phyloP scores from a whole-genome alignment of 306 rosid species.

The barrel medic (Medicago truncatula) region MtrunA17r5.0-ANR NC_053047.1:33923501-33924000 shows the following conservation, averaged over 20 bases:
- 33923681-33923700: neutral
- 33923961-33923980: neutral
- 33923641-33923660: neutral
- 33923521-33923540: slow-evolving; percentile 21
- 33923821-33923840: slow-evolving; percentile 13
- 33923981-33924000: slow-evolving; percentile 7
- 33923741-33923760: neutral
- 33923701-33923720: neutral
- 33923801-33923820: neutral
- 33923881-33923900: neutral
- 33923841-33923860: neutral
- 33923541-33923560: neutral
- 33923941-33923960: neutral
- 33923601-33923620: neutral
- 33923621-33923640: neutral
- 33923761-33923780: neutral
- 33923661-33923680: neutral
- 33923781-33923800: neutral
- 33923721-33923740: neutral
- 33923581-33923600: slow-evolving; percentile 13
- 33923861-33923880: neutral
- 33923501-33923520: slow-evolving; percentile 7
- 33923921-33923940: neutral
- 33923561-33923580: neutral
- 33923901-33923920: neutral